phyloP scores from a whole-genome alignment of 345 rosid genomes.

The Firmiana major region DNA sequence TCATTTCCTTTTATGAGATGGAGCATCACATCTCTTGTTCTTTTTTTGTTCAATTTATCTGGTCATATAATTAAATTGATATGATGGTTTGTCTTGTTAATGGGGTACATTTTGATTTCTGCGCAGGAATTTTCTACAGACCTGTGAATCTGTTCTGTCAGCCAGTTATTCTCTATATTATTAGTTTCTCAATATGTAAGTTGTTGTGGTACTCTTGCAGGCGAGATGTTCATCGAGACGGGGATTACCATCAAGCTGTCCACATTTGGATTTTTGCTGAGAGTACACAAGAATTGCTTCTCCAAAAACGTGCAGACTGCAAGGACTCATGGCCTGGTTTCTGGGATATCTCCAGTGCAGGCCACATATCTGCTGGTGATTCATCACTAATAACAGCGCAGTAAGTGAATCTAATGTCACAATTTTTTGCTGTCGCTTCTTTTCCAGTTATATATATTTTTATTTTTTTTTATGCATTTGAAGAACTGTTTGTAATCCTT shows the following conservation, averaged over 20 bases:
- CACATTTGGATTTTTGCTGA: conserved; percentile 85
- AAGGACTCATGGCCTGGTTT: conserved; percentile 88
- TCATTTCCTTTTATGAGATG: neutral
- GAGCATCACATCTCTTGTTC: neutral
- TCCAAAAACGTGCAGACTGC: conserved; percentile 69
- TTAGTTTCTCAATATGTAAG: neutral
- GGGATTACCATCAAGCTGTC: conserved; percentile 90
- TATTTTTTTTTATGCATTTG: neutral
- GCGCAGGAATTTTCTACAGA: neutral
- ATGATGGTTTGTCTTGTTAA: neutral
- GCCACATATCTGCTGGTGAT: conserved; percentile 90
- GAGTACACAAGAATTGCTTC: conserved; percentile 72
- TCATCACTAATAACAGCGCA: conserved; percentile 71
- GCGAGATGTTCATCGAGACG: conserved; percentile 73
- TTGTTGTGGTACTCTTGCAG: conserved; percentile 24
- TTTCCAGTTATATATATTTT: neutral
- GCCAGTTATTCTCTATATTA: neutral
- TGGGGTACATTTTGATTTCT: neutral
- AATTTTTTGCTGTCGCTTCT: neutral
- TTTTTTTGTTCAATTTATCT: neutral
- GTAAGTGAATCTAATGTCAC: conserved; percentile 28
- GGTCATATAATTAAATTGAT: neutral
- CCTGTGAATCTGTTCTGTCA: neutral
- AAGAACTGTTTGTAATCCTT: neutral
- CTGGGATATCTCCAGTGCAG: conserved; percentile 97